Conservation (phyloP, 768 basidiomycete species). For the Crassisporium funariophilum region DNA sequence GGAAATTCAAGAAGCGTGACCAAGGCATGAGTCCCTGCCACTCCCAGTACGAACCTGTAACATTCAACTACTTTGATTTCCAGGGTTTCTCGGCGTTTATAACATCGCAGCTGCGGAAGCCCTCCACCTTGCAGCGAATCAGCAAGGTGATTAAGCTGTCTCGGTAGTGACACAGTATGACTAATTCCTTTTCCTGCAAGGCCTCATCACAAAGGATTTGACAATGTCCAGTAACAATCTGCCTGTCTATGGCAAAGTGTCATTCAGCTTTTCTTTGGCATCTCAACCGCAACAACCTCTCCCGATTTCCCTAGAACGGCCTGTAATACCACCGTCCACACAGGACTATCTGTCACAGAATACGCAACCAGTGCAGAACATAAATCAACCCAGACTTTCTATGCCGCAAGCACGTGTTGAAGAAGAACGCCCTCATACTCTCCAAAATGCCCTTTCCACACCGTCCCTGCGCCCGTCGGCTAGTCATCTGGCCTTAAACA, state of each 20-base stretch:
- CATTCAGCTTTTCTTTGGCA: constrained; percentile 59
- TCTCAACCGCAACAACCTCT: constrained; percentile 30
- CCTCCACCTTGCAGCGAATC: constrained; percentile 47
- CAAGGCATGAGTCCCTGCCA: constrained; percentile 54
- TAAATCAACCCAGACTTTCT: constrained; percentile 18
- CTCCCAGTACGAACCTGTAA: constrained; percentile 26
- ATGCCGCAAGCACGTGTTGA: constrained; percentile 18
- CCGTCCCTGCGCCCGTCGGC: constrained; percentile 26
- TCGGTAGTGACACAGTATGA: constrained; percentile 14
- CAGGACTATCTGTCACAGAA: constrained; percentile 20
- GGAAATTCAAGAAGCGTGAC: constrained; percentile 85
- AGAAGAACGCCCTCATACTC: constrained; percentile 21
- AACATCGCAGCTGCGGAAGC: constrained; percentile 59
- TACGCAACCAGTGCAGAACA: constrained; percentile 15
- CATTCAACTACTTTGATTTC: constrained; percentile 3
- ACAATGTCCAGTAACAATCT: constrained; percentile 74
- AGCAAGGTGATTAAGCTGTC: constrained; percentile 40
- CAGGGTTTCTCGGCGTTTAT: constrained; percentile 61
- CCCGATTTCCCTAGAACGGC: constrained; percentile 12
- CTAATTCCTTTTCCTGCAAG: constrained; percentile 32
- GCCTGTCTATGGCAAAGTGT: constrained; percentile 81
- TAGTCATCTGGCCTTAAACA: constrained; percentile 27
- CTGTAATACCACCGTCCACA: constrained; percentile 9
- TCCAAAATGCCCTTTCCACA: constrained; percentile 14
- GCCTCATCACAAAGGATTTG: constrained; percentile 74